phyloP scores from a whole-genome alignment of 139 green algal species.

The Chlamydomonas schloesseri region DNA sequence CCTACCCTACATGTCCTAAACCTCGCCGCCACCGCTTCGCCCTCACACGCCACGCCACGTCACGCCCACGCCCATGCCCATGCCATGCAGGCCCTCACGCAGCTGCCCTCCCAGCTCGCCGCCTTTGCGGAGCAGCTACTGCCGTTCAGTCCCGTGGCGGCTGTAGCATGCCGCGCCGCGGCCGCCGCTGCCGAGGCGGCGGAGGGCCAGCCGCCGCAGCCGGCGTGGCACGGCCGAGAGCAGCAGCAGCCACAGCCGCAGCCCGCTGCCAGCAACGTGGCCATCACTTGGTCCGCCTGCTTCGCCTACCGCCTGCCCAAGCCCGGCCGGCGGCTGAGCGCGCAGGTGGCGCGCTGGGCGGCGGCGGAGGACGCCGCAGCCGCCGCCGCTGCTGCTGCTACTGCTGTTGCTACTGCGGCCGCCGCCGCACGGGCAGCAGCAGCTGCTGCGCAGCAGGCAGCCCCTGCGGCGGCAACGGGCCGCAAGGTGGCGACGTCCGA shows the following conservation, averaged over 20 bases:
- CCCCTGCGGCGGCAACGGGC: no score
- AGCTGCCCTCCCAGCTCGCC: slow-evolving; percentile 64
- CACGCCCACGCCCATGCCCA: no score
- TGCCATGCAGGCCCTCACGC: slow-evolving; percentile 41
- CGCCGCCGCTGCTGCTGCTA: background rate
- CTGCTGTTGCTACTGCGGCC: background rate
- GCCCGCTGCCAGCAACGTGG: no score
- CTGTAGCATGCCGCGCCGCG: slow-evolving; percentile 51
- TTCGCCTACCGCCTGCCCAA: slow-evolving; percentile 17
- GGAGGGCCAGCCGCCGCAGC: no score
- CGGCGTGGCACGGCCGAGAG: no score
- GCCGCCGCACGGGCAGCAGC: background rate
- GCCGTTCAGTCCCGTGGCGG: slow-evolving; percentile 48
- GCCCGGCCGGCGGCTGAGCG: slow-evolving; percentile 2
- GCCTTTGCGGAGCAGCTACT: slow-evolving; percentile 69
- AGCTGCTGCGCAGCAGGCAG: no score
- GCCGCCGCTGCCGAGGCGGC: no score
- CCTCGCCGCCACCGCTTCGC: no score
- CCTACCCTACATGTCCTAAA: no score
- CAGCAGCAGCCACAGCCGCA: background rate
- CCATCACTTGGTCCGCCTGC: slow-evolving; percentile 27
- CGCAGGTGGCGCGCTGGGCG: slow-evolving; percentile 2
- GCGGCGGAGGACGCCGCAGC: background rate
- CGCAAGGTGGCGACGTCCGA: no score
- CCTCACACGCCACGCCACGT: no score